Conservation (phyloP, 2,329 filamentous ascomycete species). For the Calonectria fujianensis region DNA sequence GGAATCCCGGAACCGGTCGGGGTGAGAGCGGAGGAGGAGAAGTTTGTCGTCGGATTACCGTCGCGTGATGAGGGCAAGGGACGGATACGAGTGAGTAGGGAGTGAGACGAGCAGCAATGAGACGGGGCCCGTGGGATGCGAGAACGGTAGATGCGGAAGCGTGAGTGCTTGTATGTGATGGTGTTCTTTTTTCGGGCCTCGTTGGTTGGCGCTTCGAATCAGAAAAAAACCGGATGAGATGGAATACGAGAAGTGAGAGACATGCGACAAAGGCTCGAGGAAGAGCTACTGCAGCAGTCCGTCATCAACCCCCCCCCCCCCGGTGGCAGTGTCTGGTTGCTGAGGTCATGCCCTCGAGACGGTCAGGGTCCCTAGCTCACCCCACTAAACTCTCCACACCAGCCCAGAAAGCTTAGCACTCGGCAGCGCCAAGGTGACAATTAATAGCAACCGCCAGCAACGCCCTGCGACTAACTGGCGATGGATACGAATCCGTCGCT, state of each 20-base stretch:
- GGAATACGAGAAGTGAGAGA: constrained; percentile 35
- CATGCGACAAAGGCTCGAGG: constrained; percentile 27
- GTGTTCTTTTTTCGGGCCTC: constrained; percentile 1
- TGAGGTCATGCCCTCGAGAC: constrained; percentile 28
- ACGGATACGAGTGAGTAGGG: constrained; percentile 4
- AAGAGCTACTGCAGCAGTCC: constrained; percentile 20
- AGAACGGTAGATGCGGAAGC: background rate
- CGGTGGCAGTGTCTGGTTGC: constrained; percentile 19
- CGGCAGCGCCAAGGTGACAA: constrained; percentile 19
- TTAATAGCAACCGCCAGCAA: constrained; percentile 12
- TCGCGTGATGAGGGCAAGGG: constrained; percentile 21
- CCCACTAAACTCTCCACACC: constrained; percentile 35
- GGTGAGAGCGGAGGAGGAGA: background rate
- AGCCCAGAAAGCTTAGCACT: constrained; percentile 39
- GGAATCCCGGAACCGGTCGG: constrained; percentile 12
- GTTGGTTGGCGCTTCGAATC: constrained; percentile 12
- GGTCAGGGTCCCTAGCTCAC: constrained; percentile 13
- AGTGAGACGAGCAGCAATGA: background rate
- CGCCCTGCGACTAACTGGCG: background rate
- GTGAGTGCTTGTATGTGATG: background rate
- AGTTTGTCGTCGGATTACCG: constrained; percentile 11
- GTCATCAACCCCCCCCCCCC: constrained; percentile 9
- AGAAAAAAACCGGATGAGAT: constrained; percentile 21
- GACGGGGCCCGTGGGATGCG: background rate
- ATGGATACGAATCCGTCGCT: constrained; percentile 8